Evolutionary conservation across 306 rosid genomes (phyloP).

Genomic region (Datisca glomerata): DNA sequence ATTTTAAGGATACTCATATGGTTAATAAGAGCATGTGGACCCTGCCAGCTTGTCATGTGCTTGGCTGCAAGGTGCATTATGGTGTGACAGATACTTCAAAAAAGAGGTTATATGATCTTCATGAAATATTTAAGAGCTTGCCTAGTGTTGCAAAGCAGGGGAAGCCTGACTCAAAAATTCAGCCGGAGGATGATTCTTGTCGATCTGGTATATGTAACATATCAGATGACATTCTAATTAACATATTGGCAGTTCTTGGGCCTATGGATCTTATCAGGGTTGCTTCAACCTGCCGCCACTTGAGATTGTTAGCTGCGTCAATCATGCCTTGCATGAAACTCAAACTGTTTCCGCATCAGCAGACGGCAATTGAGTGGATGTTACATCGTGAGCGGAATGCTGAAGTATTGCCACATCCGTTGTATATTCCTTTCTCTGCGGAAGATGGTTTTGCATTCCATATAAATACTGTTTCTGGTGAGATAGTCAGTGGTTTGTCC

Average conservation of each 20-base stretch:
- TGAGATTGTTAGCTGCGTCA: constrained; percentile 56
- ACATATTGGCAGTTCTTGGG: constrained; percentile 40
- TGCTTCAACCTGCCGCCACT: constrained; percentile 67
- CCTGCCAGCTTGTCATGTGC: constrained; percentile 82
- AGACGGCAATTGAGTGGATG: constrained; percentile 92
- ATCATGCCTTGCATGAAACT: constrained; percentile 86
- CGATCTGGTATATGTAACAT: constrained; percentile 64
- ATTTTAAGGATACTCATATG: constrained; percentile 20
- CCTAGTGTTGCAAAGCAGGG: constrained; percentile 43
- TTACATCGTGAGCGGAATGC: constrained; percentile 76
- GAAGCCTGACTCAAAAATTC: constrained; percentile 29
- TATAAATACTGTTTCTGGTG: constrained; percentile 66
- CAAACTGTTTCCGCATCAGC: constrained; percentile 87
- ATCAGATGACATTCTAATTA: constrained; percentile 59
- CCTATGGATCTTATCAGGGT: constrained; percentile 60
- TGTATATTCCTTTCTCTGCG: constrained; percentile 50
- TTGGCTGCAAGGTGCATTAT: constrained; percentile 67
- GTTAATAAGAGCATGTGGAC: constrained; percentile 41
- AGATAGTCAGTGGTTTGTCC: constrained; percentile 50
- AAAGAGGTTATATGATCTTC: constrained; percentile 66
- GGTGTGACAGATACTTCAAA: constrained; percentile 31
- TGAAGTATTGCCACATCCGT: constrained; percentile 58
- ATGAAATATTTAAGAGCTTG: constrained; percentile 67
- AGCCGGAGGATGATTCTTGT: constrained; percentile 25
- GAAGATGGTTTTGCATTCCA: constrained; percentile 62